Base-by-base conservation (phyloP, 2,329 filamentous ascomycete genomes). In the Fusarium odoratissimum region DNA sequence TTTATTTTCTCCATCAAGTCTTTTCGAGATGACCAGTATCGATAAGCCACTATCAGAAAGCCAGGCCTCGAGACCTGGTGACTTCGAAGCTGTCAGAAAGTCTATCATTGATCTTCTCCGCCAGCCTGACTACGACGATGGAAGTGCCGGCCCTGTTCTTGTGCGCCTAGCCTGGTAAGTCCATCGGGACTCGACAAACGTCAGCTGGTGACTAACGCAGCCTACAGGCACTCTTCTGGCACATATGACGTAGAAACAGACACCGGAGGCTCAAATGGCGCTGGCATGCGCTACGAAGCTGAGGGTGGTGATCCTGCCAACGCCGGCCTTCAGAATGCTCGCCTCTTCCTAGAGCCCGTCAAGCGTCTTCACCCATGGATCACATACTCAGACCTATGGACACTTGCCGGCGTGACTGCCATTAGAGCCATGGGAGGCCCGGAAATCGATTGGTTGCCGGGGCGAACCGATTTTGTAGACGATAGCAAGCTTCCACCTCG, bases 241-340 rank as follows among this genome's bases (percentile, higher is more conserved):
- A 64, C 60, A 31, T 64, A 64, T 38, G 60, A 64, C 57, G 25
- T 41, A 21, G 37, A 9, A 19, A 62, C 60, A 8, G 60, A 64
- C 2, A 64, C 60, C 1, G 60, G 60, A 6, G 60, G 60, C 10
- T 64, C 60, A 28, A 64, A 64, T 5, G 60, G 60, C 2, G 60
- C 60, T 14, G 60, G 60, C 13, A 64, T 64, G 60, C 57, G 60
- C 19, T 64, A 64, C 8, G 60, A 64, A 37, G 60, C 60, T 13
- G 60, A 64, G 40, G 60, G 60, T 11, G 60, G 60, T 13, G 60
- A 64, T 33, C 60, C 60, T 8, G 60, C 60, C 37, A 64, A 64
- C 30, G 60, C 60, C 4, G 60, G 60, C 17, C 60, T 64, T 5
- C 60, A 64, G 21, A 62, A 64, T 28, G 60, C 60, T 44, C 60